Evolutionary conservation across 163 green algal species (phyloP).

Genomic region (Chlamydomonas reinhardtii): DNA sequence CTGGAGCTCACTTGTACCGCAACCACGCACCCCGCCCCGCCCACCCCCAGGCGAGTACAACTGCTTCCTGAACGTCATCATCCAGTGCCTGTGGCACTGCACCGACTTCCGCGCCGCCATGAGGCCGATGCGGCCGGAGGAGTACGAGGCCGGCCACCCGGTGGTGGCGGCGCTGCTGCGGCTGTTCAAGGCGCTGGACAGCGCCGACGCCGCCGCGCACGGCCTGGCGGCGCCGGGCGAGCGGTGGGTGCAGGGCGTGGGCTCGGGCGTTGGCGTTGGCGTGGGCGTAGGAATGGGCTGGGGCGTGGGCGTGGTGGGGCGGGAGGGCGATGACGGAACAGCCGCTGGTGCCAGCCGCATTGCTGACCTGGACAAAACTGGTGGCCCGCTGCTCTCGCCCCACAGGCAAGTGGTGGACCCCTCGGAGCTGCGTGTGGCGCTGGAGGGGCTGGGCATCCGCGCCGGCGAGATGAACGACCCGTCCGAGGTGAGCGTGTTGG

Average conservation of each 20-base stretch:
- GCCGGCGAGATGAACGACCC: slow-evolving; percentile 84
- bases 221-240: neutral
- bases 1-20: no score
- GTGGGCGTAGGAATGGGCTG: neutral
- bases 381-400: no score
- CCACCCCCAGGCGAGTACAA: slow-evolving; percentile 82
- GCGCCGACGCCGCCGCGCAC: slow-evolving; percentile 5
- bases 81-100: slow-evolving; percentile 80
- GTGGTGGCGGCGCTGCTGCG: slow-evolving; percentile 59
- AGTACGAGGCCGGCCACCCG: slow-evolving; percentile 30
- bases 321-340: no score
- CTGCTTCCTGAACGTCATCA: slow-evolving; percentile 89
- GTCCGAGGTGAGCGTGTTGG: slow-evolving; percentile 62
- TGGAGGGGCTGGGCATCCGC: slow-evolving; percentile 66
- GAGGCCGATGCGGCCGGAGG: neutral
- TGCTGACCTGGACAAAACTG: no score
- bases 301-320: no score
- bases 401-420: slow-evolving; percentile 63
- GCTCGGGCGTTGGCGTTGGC: neutral
- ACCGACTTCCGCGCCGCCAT: slow-evolving; percentile 61
- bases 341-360: no score
- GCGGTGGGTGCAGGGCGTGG: slow-evolving; percentile 14
- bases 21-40: neutral
- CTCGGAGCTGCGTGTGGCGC: slow-evolving; percentile 71
- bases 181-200: slow-evolving; percentile 62